phyloP scores from a whole-genome alignment of 2,329 filamentous ascomycete species.

The Trichoderma sp. region DNA sequence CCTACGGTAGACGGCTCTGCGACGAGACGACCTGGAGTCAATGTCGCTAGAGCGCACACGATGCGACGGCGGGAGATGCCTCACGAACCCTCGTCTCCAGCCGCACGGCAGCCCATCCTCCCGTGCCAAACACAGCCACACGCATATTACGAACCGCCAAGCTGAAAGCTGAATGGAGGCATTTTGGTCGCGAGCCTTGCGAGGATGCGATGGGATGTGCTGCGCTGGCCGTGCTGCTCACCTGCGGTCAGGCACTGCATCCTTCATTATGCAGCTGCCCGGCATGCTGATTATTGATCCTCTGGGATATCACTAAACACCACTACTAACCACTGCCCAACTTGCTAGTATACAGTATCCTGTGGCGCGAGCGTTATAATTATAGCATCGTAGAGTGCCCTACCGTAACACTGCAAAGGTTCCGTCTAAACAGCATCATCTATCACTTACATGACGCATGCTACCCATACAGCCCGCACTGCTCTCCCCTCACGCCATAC shows the following conservation, averaged over 20 bases:
- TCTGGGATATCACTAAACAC: background rate
- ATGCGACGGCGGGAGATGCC: constrained; percentile 25
- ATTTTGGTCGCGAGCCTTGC: background rate
- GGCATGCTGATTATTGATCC: constrained; percentile 5
- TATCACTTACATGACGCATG: background rate
- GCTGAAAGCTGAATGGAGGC: constrained; percentile 21
- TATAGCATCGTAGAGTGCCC: background rate
- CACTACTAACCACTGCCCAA: background rate
- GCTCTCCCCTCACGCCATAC: background rate
- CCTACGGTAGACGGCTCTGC: background rate
- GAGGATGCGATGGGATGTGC: background rate
- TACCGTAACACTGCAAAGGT: background rate
- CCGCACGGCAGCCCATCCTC: constrained; percentile 3
- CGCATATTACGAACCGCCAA: background rate
- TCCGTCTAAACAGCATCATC: background rate
- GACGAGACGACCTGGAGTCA: background rate
- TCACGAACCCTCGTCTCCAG: constrained; percentile 14
- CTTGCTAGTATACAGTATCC: background rate
- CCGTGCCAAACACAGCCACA: constrained; percentile 4
- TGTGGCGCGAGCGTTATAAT: background rate
- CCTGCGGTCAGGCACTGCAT: background rate
- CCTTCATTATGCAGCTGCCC: background rate
- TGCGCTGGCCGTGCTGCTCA: background rate
- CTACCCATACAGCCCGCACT: background rate
- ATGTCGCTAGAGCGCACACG: background rate